Base-by-base conservation (phyloP, 305 asterid genomes). In the Ajuga reptans region DNA sequence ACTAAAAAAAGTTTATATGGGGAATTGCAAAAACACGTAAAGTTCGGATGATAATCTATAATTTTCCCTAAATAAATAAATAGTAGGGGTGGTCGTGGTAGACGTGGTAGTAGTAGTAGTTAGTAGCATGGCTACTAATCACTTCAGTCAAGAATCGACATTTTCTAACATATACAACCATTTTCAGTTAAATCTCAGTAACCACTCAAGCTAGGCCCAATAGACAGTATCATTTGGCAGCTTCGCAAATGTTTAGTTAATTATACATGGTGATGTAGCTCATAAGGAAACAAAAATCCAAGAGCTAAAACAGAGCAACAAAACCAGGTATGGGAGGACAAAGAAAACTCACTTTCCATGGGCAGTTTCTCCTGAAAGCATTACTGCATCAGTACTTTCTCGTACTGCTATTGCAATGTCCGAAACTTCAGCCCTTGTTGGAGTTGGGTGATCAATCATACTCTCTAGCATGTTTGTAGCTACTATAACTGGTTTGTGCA, bases 311-410 rank as follows among this genome's bases (percentile, higher is more conserved):
- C 33, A 24, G 31, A 11, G 55, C 57, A 64, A 53, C 50, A 51
- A 18, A 73, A 42, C 27, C 27, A 57, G 36, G 57, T 15, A 17
- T n/a, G 36, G 10, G 14, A 31, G 68, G 59, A 63, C 51, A 46
- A 68, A 52, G 78, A 74, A 6, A 24, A 81, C 96, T 79, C 84
- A 92, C 98, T 90, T 90, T 76, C 98, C 97, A 64, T 92, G 93
- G 60, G 98, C 97, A 6, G 98, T 92, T 88, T 92, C 98, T 71
- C 98, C 97, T 17, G 98, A 92, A 70, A 92, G 98, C 97, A 92
- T 92, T 74, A 90, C 55, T 36, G 95, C 98, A 84, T 92, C 98
- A 63, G 98, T 84, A 46, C 98, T 94, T 86, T 86, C 97, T 71
- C 92, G 82, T 66, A 92, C 98, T 49, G 98, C 98, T 75, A 92